Conservation (phyloP, 495 filamentous ascomycete species). For the Podospora sp. region DNA sequence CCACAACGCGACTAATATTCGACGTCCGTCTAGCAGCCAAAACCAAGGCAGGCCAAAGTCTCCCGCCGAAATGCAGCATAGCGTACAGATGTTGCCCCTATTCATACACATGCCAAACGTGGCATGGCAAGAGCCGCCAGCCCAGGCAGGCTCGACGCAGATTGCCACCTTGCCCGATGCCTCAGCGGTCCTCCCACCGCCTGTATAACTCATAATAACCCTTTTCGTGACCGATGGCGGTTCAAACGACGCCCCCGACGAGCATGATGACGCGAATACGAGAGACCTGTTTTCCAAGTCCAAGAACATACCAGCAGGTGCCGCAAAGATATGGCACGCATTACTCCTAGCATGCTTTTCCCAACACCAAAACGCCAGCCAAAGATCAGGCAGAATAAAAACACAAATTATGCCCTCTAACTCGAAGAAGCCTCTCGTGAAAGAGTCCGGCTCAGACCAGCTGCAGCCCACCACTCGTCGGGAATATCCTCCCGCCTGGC, state of each 20-base stretch:
- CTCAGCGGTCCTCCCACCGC: not conserved
- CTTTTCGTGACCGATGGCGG: slow-evolving; percentile 1
- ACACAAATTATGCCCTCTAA: slow-evolving; percentile 18
- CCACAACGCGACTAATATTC: not conserved
- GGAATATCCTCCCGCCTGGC: slow-evolving; percentile 70
- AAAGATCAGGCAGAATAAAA: not conserved
- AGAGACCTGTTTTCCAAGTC: not conserved
- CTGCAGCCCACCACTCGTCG: slow-evolving; percentile 76
- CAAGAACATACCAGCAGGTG: not conserved
- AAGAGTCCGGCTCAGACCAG: slow-evolving; percentile 65
- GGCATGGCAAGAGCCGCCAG: not conserved
- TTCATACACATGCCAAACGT: slow-evolving; percentile 23
- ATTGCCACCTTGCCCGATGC: not conserved
- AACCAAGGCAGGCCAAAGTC: not conserved
- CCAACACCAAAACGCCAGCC: slow-evolving; percentile 1
- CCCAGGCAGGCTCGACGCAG: not conserved
- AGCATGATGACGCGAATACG: not conserved
- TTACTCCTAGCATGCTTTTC: slow-evolving; percentile 14
- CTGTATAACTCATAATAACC: not conserved
- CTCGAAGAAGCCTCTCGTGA: slow-evolving; percentile 43
- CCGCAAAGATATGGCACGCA: not conserved
- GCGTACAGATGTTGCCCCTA: slow-evolving; percentile 10
- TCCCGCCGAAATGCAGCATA: slow-evolving; percentile 5
- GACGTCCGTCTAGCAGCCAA: not conserved
- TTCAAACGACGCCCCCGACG: not conserved